Percentiles rank a stretch among this genome's conserved stretches.
Conservation (phyloP, 768 basidiomycete genomes). For the Calocybe indica region DNA sequence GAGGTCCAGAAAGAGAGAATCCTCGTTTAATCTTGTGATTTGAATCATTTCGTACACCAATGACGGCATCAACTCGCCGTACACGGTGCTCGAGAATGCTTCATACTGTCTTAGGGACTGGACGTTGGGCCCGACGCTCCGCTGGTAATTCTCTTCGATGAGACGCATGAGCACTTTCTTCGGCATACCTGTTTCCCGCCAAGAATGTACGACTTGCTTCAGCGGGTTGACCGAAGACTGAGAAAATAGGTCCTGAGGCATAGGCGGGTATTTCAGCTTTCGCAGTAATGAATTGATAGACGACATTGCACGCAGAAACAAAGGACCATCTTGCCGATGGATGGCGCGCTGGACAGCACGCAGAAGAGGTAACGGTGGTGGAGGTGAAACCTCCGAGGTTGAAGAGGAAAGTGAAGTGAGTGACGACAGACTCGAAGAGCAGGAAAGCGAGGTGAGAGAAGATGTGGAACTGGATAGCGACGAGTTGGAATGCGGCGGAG, state of each 20-base stretch:
- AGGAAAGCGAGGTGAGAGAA: conserved; percentile 19
- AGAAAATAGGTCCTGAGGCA: conserved; percentile 46
- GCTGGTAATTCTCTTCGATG: conserved; percentile 89
- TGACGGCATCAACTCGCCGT: conserved; percentile 84
- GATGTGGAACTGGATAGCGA: conserved; percentile 22
- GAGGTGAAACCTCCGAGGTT: conserved; percentile 11
- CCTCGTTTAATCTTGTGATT: conserved; percentile 47
- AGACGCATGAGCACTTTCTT: conserved; percentile 67
- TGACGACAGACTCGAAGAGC: conserved; percentile 23
- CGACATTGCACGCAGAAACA: conserved; percentile 59
- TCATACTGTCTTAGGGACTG: conserved; percentile 73
- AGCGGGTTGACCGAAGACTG: conserved; percentile 41
- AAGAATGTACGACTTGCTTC: conserved; percentile 38
- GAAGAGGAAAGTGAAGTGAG: conserved; percentile 23
- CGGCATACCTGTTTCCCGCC: conserved; percentile 52
- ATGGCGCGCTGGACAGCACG: conserved; percentile 67
- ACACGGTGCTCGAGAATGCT: conserved; percentile 80
- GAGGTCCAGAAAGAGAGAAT: conserved; percentile 74
- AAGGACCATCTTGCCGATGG: conserved; percentile 61
- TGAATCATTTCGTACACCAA: conserved; percentile 70
- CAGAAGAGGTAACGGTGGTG: conserved; percentile 30
- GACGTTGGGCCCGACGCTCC: conserved; percentile 89
- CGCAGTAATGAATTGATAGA: conserved; percentile 59
- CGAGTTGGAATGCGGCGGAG: conserved; percentile 31
- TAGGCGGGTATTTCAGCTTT: conserved; percentile 57